Percentiles rank a stretch among this genome's conserved stretches.
phyloP scores from a whole-genome alignment of 805 yeast species.

The Ogataea angusta region DNA sequence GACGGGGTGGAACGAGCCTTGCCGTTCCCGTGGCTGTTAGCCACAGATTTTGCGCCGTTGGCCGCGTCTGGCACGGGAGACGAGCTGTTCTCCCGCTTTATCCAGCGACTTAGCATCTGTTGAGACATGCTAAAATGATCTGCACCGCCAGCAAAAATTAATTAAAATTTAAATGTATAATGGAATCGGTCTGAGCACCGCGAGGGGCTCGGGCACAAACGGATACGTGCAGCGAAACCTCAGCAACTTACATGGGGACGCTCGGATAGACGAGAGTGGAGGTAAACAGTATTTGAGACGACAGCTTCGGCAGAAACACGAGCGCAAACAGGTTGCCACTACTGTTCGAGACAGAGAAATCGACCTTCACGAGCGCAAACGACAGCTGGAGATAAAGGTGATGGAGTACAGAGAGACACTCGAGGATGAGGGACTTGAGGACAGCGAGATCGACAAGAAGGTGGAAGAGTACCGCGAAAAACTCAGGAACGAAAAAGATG shows the following conservation, averaged over 20 bases:
- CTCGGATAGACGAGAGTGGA: constrained; percentile 25
- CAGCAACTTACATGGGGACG: constrained; percentile 24
- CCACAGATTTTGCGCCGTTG: not conserved
- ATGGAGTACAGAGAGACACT: constrained; percentile 49
- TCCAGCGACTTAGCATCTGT: constrained; percentile 23
- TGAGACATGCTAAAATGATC: constrained; percentile 18
- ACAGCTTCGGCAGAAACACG: constrained; percentile 19
- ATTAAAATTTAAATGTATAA: constrained; percentile 34
- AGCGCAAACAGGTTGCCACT: constrained; percentile 9
- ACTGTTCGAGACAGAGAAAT: constrained; percentile 27
- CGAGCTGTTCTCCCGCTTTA: constrained; percentile 2
- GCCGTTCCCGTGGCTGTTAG: not conserved
- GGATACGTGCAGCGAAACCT: constrained; percentile 54
- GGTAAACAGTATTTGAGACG: constrained; percentile 40
- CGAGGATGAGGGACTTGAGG: constrained; percentile 43
- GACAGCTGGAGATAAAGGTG: constrained; percentile 44
- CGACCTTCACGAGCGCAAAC: constrained; percentile 33
- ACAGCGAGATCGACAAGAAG: constrained; percentile 32
- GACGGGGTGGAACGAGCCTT: not conserved
- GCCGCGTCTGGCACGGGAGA: not conserved
- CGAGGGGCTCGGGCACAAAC: constrained; percentile 62
- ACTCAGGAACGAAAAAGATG: not conserved
- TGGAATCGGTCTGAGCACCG: constrained; percentile 54
- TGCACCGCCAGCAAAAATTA: constrained; percentile 8
- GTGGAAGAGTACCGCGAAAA: constrained; percentile 29